These are phyloP conservation scores for Amoebophrya sp. DNA, from an alignment of 169 alveolate species.

Conservation along the genomic window DNA sequence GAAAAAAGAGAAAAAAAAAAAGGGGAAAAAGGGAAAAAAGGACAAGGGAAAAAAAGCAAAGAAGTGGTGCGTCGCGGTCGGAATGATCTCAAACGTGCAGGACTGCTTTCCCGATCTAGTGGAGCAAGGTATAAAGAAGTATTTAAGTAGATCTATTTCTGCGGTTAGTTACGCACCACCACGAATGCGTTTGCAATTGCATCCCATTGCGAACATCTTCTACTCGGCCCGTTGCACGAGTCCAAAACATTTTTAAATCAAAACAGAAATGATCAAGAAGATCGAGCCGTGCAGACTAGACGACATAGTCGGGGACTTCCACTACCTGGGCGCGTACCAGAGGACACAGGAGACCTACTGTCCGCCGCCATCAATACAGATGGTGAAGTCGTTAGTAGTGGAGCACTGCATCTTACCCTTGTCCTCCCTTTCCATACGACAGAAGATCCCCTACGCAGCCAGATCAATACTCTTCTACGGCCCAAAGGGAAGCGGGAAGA, in stretches of 20 bases:
- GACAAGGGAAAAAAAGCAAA: constrained; percentile 54
- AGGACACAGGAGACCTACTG: constrained; percentile 34
- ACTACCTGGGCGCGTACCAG: constrained; percentile 48
- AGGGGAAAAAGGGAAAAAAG: constrained; percentile 54
- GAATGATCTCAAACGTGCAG: constrained; percentile 57
- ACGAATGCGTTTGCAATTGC: no score
- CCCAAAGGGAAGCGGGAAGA: constrained; percentile 10
- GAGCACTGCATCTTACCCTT: constrained; percentile 42
- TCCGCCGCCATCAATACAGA: constrained; percentile 37
- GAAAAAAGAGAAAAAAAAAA: constrained; percentile 47
- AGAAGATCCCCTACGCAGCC: constrained; percentile 34
- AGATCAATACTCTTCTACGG: constrained; percentile 38
- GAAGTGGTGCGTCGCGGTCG: constrained; percentile 60
- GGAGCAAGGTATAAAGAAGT: constrained; percentile 59
- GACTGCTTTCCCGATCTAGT: constrained; percentile 57
- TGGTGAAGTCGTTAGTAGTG: constrained; percentile 36
- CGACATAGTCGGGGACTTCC: constrained; percentile 59
- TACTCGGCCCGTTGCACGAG: no score
- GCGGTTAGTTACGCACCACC: no score
- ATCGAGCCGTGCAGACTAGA: constrained; percentile 52
- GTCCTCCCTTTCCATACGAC: constrained; percentile 17
- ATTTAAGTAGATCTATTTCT: not conserved
- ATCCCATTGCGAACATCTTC: not conserved
- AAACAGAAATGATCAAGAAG: constrained; percentile 38
- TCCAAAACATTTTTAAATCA: no score